Percentiles rank a stretch among this genome's conserved stretches.
Evolutionary conservation across 192 early-diverging fungal genomes (phyloP).

Genomic region (Coemansia sp.): DNA sequence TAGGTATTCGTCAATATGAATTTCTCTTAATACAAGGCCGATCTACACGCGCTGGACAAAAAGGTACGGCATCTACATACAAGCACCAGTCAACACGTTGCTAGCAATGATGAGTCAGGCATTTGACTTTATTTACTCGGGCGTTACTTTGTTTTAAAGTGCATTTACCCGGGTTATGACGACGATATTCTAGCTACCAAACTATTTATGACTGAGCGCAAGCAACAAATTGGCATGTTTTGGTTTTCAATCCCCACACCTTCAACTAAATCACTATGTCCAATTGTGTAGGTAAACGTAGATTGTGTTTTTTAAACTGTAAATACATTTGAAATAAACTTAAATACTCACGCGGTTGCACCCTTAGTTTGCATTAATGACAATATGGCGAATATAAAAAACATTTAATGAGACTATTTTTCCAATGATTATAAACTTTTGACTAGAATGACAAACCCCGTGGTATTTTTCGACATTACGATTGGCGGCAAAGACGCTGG

Average conservation of each 20-base stretch:
- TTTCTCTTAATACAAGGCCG: background rate
- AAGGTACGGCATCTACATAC: background rate
- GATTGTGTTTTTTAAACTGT: too few species aligned
- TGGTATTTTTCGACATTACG: slow-evolving; percentile 59
- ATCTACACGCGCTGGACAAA: too few species aligned
- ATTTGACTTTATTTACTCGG: slow-evolving; percentile 12
- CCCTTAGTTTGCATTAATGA: background rate
- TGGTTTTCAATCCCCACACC: too few species aligned
- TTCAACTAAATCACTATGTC: too few species aligned
- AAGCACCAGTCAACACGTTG: background rate
- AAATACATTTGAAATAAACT: too few species aligned
- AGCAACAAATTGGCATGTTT: background rate
- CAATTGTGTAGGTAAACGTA: too few species aligned
- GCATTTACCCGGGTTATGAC: background rate
- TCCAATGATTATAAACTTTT: background rate
- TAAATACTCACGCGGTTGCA: background rate
- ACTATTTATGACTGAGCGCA: slow-evolving; percentile 2
- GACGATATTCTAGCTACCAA: slow-evolving; percentile 9
- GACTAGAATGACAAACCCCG: slow-evolving; percentile 60
- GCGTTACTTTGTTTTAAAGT: slow-evolving; percentile 9
- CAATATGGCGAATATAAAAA: too few species aligned
- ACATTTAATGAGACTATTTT: too few species aligned
- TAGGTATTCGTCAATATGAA: background rate
- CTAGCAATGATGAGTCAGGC: slow-evolving; percentile 10
- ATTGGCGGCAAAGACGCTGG: slow-evolving; percentile 47